Evolutionary conservation across 2,329 filamentous ascomycete species (phyloP), one percentile per base, ranked within the genome.

Genomic region (Chaetomiaceae sp.): DNA sequence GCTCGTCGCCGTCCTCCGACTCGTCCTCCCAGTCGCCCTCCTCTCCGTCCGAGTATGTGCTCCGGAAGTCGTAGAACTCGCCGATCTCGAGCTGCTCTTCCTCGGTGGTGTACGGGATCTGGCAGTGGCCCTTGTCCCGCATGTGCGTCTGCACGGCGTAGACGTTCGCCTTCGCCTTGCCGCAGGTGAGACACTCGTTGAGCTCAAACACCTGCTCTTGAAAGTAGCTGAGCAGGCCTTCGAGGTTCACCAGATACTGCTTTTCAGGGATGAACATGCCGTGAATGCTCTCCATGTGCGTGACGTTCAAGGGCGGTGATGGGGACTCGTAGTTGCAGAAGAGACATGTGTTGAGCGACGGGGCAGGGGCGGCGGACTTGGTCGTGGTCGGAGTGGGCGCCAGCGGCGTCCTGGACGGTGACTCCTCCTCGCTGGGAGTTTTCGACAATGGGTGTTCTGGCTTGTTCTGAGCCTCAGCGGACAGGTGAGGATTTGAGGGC

Each of bases 251-350:
- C 2, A 98, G 71, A 59, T 88, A 98, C 26, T 83, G 71, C 67
- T 82, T 86, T 65, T 98, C 93, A 0, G 93, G 93, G 51, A 98
- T 84, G 66, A 97, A 96, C 81, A 96, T 89, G 70, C 91, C 88
- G 63, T 98, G 93, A 59, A 84, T 83, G 50, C 87, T 85, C 62
- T 85, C 83, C 93, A 98, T 98, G 63, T 98, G 93, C 33, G 81
- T 71, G 27, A 88, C 73, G 60, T 90, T 96, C 26, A 90, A 72
- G n/a, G 79, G 68, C 6, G 88, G 69, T 11, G 79, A 85, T 1
- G 87, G 80, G 0, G 89, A 94, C 40, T 84, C 74, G 60, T 86
- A 86, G 65, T 93, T 94, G 75, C 93, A 98, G 74, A 98, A 97
- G 14, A 98, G 73, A 63, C 93, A 98, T 7, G 73, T 65, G 63